Percentiles rank a stretch among this genome's conserved stretches.
Conservation (phyloP, 2,329 filamentous ascomycete species). For the Grosmannia huntii region DNA sequence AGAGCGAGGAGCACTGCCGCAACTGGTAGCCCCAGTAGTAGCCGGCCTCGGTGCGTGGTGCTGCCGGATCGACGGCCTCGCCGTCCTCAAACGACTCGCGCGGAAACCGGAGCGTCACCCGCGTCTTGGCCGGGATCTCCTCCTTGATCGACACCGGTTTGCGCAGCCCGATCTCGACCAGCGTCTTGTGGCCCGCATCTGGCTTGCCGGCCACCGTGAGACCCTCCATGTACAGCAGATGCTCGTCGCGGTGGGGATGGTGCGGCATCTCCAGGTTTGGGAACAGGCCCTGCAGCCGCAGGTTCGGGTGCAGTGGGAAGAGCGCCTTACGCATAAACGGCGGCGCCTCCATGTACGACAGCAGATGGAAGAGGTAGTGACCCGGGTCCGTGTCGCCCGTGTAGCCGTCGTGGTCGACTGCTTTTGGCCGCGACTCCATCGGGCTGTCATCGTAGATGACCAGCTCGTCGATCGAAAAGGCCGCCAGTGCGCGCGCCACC, state of each 20-base stretch:
- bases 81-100: conserved; percentile 30
- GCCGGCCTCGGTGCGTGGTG: conserved; percentile 60
- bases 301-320: conserved; percentile 68
- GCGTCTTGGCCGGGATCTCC: conserved; percentile 54
- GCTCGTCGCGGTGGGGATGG: conserved; percentile 64
- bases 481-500: conserved; percentile 67
- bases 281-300: conserved; percentile 58
- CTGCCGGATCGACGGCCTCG: conserved; percentile 52
- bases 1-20: conserved; percentile 52
- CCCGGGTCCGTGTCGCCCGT: conserved; percentile 64
- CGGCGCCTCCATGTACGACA: conserved; percentile 74
- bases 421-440: conserved; percentile 28
- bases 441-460: conserved; percentile 66
- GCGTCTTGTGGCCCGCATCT: conserved; percentile 31
- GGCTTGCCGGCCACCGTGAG: conserved; percentile 42
- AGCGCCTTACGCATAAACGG: conserved; percentile 66
- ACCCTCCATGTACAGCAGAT: conserved; percentile 69
- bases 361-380: conserved; percentile 66
- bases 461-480: conserved; percentile 77
- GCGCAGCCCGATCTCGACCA: conserved; percentile 45
- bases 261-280: conserved; percentile 77
- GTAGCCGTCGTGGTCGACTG: conserved; percentile 38
- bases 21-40: conserved; percentile 82
- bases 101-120: conserved; percentile 59
- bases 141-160: conserved; percentile 43